Percentiles rank a stretch among this genome's conserved stretches.
These are phyloP conservation scores for Fraxinus latifolia DNA, from an alignment of 305 asterid species.

Conservation along the genomic window DNA sequence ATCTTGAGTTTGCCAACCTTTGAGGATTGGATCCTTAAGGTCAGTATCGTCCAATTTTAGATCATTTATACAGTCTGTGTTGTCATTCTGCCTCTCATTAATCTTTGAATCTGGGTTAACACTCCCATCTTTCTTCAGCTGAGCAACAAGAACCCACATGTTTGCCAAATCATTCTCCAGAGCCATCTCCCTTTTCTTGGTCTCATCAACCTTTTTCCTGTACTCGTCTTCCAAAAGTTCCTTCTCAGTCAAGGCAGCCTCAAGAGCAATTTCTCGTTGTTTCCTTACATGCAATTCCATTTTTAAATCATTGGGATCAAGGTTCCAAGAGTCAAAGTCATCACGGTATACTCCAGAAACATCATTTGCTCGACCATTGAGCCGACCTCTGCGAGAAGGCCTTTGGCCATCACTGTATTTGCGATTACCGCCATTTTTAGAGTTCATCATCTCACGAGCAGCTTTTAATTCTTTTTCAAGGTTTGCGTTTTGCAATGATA, in stretches of 20 bases:
- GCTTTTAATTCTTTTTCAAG: conserved; percentile 72
- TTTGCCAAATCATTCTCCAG: conserved; percentile 93
- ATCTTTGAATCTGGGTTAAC: conserved; percentile 42
- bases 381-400: conserved; percentile 52
- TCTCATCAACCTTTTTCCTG: conserved; percentile 71
- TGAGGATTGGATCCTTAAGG: conserved; percentile 33
- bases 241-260: conserved; percentile 83
- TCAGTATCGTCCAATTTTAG: conserved; percentile 36
- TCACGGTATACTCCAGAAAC: conserved; percentile 46
- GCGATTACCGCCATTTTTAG: conserved; percentile 54
- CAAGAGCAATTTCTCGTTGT: conserved; percentile 73
- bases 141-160: conserved; percentile 99
- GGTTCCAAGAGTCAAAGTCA: conserved; percentile 76
- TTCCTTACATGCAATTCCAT: conserved; percentile 85
- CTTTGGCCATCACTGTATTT: conserved; percentile 50
- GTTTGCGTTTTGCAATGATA: conserved; percentile 74
- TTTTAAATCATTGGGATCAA: conserved; percentile 69
- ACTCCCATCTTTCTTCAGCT: conserved; percentile 71
- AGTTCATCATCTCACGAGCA: conserved; percentile 54
- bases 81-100: conserved; percentile 34
- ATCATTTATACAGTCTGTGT: conserved; percentile 32
- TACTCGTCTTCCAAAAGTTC: conserved; percentile 73
- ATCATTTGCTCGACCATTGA: conserved; percentile 53
- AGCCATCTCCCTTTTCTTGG: conserved; percentile 80
- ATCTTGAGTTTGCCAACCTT: conserved; percentile 34